Conservation (phyloP, 2,329 filamentous ascomycete species). For the Chaetomium sp. region DNA sequence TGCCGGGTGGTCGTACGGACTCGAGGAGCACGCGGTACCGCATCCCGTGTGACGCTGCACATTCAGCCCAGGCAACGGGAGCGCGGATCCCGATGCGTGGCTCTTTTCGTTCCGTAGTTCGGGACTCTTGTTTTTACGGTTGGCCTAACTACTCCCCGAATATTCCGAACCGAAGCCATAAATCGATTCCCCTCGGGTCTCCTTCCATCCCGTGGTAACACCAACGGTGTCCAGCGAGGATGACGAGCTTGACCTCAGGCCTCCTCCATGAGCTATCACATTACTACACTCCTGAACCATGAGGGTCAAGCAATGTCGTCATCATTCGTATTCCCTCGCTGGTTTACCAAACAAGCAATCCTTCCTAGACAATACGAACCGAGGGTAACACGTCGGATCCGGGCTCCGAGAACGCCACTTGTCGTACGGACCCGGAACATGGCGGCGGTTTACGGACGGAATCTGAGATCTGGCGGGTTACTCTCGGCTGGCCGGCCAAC, state of each 20-base stretch:
- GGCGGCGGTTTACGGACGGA: background rate
- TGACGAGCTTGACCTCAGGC: background rate
- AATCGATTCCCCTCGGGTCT: background rate
- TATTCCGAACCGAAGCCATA: background rate
- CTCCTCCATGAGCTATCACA: background rate
- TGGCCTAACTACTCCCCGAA: background rate
- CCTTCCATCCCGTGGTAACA: background rate
- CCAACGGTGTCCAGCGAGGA: background rate
- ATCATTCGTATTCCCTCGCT: background rate
- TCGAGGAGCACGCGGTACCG: background rate
- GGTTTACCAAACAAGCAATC: background rate
- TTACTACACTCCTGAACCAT: background rate
- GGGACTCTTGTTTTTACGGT: background rate
- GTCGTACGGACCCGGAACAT: slow-evolving; percentile 4
- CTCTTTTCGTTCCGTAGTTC: background rate
- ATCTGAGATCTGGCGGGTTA: slow-evolving; percentile 1
- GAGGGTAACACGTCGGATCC: slow-evolving; percentile 8
- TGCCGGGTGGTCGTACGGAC: background rate
- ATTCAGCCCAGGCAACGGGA: background rate
- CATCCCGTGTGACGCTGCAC: slow-evolving; percentile 2
- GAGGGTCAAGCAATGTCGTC: slow-evolving; percentile 4
- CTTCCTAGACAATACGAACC: background rate
- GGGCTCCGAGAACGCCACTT: background rate
- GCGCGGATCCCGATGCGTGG: background rate
- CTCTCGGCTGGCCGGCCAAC: background rate